Evolutionary conservation across 164 flowering plant species (phyloP).

Genomic region (Annona cherimola): DNA sequence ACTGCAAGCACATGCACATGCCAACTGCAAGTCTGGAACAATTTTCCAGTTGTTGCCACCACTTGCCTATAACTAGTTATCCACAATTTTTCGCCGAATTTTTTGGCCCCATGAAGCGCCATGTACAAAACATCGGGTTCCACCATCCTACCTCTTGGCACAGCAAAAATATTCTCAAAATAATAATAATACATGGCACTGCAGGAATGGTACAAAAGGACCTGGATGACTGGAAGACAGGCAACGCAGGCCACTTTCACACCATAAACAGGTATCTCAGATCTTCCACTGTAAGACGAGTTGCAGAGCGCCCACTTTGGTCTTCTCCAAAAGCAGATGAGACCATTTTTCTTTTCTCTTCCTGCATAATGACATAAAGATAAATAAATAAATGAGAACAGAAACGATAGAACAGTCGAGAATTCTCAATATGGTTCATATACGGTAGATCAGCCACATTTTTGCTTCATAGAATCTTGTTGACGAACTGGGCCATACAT

Average conservation of each 20-base stretch:
- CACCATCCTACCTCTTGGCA: neutral
- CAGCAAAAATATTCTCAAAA: neutral
- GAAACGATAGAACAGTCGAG: too few species aligned
- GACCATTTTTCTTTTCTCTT: slow-evolving; percentile 92
- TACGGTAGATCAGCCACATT: too few species aligned
- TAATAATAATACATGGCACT: neutral
- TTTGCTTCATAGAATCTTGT: neutral
- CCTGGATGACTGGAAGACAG: neutral
- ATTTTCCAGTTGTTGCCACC: neutral
- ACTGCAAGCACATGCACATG: too few species aligned
- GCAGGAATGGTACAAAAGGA: neutral
- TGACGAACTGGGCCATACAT: neutral
- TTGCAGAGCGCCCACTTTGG: slow-evolving; percentile 40
- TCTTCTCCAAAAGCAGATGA: slow-evolving; percentile 98
- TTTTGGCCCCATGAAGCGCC: neutral
- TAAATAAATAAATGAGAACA: neutral
- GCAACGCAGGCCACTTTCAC: slow-evolving; percentile 7
- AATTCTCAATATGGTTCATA: neutral
- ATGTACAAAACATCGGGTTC: neutral
- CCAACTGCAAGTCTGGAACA: too few species aligned
- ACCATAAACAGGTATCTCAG: slow-evolving; percentile 71
- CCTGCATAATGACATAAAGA: slow-evolving; percentile 36
- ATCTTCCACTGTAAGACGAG: slow-evolving; percentile 79
- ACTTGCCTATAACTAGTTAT: too few species aligned
- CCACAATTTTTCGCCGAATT: neutral